Percentiles rank a stretch among this genome's conserved stretches.
Conservation (phyloP, 257 asterid species). For the Solanum etuberosum region DNA sequence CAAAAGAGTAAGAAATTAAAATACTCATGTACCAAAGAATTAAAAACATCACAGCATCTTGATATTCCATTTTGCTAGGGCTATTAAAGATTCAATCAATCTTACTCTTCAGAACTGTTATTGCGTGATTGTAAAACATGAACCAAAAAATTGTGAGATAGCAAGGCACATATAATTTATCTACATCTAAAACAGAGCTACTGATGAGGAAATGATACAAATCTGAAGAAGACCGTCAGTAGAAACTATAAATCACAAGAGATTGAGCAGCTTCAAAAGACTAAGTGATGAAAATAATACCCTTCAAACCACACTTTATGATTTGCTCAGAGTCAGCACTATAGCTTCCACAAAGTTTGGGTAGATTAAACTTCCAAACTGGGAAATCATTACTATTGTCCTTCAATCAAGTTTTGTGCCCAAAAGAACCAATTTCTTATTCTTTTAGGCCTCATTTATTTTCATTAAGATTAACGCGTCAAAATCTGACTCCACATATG, state of each 20-base stretch:
- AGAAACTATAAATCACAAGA: neutral
- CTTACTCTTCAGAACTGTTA: neutral
- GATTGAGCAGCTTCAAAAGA: neutral
- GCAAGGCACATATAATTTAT: neutral
- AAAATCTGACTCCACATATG: neutral
- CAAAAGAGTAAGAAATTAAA: neutral
- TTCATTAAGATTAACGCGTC: neutral
- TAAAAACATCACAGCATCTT: neutral
- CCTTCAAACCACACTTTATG: neutral
- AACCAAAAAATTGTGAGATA: neutral
- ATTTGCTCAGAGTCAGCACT: neutral
- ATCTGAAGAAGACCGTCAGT: neutral
- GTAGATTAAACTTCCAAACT: neutral
- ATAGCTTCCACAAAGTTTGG: neutral
- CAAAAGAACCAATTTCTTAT: neutral
- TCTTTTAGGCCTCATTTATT: neutral
- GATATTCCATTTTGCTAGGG: neutral
- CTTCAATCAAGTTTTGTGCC: neutral
- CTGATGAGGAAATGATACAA: neutral
- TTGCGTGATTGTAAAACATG: neutral
- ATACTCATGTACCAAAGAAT: neutral
- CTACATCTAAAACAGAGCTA: neutral
- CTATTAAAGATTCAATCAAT: neutral
- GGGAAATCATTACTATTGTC: neutral
- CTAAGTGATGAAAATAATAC: neutral